Conservation (phyloP, 495 filamentous ascomycete species). For the Collariella sp. region DNA sequence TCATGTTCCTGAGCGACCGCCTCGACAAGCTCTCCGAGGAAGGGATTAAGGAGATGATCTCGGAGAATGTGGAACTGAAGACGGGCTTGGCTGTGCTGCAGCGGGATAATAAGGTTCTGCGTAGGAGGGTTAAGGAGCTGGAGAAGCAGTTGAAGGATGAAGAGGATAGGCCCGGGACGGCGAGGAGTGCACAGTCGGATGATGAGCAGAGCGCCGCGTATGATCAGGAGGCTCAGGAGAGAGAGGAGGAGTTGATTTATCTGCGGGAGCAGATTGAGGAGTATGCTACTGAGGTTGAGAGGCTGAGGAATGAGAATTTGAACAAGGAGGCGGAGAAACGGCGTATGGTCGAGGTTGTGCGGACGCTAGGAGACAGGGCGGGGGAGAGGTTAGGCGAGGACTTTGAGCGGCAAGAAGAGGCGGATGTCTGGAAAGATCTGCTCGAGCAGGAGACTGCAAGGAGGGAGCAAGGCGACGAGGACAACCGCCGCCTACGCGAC, state of each 20-base stretch:
- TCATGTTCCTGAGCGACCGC: constrained; percentile 91
- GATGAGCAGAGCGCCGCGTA: constrained; percentile 39
- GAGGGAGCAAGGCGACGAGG: constrained; percentile 83
- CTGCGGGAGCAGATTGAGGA: constrained; percentile 75
- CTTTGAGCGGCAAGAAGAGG: constrained; percentile 72
- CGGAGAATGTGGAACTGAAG: constrained; percentile 91
- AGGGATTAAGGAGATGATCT: constrained; percentile 92
- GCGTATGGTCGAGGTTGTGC: constrained; percentile 68
- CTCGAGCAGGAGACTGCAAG: constrained; percentile 86
- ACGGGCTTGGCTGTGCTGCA: constrained; percentile 79
- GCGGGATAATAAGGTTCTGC: constrained; percentile 76
- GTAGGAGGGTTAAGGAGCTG: constrained; percentile 69
- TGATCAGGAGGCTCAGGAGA: constrained; percentile 57
- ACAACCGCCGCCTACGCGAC: constrained; percentile 75
- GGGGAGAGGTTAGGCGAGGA: constrained; percentile 50
- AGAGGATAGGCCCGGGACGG: constrained; percentile 51
- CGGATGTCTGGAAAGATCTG: constrained; percentile 90
- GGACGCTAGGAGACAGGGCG: constrained; percentile 56
- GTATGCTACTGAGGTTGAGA: constrained; percentile 74
- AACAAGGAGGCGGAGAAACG: constrained; percentile 72
- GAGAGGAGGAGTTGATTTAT: constrained; percentile 77
- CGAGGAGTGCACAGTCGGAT: constrained; percentile 39
- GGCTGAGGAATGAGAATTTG: constrained; percentile 65
- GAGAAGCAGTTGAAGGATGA: constrained; percentile 76
- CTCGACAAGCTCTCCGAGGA: constrained; percentile 91